phyloP scores from a whole-genome alignment of 805 yeast species.

The Yarrowia keelungensis region DNA sequence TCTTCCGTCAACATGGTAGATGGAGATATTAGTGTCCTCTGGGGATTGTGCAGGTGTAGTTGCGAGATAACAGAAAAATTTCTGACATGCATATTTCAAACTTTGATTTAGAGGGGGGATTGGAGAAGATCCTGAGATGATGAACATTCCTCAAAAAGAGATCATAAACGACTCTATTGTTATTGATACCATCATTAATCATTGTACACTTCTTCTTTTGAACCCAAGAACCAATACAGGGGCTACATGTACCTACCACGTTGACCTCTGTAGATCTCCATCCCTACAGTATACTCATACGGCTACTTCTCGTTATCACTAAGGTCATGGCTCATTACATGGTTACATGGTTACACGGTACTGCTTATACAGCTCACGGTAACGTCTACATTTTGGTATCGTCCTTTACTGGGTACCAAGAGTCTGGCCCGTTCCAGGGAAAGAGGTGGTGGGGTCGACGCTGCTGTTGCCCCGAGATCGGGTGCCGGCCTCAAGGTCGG shows the following conservation, averaged over 20 bases:
- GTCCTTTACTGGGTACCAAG: constrained; percentile 22
- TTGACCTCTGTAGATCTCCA: no score
- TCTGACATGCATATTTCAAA: constrained; percentile 27
- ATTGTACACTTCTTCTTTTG: no score
- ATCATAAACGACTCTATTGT: no score
- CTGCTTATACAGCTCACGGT: no score
- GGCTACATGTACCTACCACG: no score
- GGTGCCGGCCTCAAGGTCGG: constrained; percentile 28
- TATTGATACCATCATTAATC: no score
- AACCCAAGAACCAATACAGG: no score
- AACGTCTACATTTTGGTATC: constrained; percentile 20
- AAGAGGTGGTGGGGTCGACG: constrained; percentile 14
- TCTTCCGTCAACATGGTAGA: constrained; percentile 51
- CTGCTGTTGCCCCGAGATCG: constrained; percentile 18
- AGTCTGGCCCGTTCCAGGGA: constrained; percentile 28
- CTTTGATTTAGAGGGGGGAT: constrained; percentile 3
- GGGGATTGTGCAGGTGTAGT: constrained; percentile 29
- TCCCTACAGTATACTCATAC: no score
- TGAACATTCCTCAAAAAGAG: no score
- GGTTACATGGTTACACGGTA: neutral
- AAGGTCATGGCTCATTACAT: constrained; percentile 32
- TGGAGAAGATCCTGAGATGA: neutral
- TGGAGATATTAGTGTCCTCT: constrained; percentile 2
- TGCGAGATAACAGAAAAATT: constrained; percentile 36
- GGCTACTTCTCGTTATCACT: no score